Evolutionary conservation across 2,329 filamentous ascomycete genomes (phyloP), one percentile per base, ranked within the genome.

Genomic region (Rasamsonia emersonii): DNA sequence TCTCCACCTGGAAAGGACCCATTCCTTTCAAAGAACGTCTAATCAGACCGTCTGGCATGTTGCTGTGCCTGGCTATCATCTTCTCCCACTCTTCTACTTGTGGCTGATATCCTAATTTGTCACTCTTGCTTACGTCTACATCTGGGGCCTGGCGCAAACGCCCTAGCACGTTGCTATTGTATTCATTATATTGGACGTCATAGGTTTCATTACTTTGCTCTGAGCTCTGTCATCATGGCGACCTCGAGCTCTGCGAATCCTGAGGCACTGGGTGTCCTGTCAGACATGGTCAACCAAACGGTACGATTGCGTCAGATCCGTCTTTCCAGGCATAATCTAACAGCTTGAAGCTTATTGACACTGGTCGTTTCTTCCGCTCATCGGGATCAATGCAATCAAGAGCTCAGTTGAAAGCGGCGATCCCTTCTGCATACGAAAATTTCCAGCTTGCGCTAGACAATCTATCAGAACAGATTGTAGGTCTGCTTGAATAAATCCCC

Each of bases 401-500:
- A 15, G 38, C 48, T 9, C 58, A 59, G 17, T 36, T 63, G 21
- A 59, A 61, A 38, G 51, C 52, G 8, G 46, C 52, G 10, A 43
- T 64, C n/a, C 60, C 60, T 5, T 39, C 38, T 13, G 50, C 58
- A 10, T 53, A 60, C 35, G 58, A 61, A 23, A 47, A 55, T 28
- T 62, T 62, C 32, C 59, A 63, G 33, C 42, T 40, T 28, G 59
- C 59, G 5, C 37, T 64, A 15, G 60, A 64, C 36, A 50, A 47
- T 26, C 44, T 64, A 17, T 61, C 58, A 8, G 56, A 63, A 34
- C 58, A 63, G 36, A 62, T 64, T 42, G 60, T 63, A 53, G 33
- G 58, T 46, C 9, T 35, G 18, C 9, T 14, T n/a, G n/a, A n/a
- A n/a, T n/a, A n/a, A n/a, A n/a, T n/a, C n/a, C n/a, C n/a, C n/a